These are phyloP conservation scores for Quercus mongolica DNA, from an alignment of 306 rosid species.

Conservation along the genomic window DNA sequence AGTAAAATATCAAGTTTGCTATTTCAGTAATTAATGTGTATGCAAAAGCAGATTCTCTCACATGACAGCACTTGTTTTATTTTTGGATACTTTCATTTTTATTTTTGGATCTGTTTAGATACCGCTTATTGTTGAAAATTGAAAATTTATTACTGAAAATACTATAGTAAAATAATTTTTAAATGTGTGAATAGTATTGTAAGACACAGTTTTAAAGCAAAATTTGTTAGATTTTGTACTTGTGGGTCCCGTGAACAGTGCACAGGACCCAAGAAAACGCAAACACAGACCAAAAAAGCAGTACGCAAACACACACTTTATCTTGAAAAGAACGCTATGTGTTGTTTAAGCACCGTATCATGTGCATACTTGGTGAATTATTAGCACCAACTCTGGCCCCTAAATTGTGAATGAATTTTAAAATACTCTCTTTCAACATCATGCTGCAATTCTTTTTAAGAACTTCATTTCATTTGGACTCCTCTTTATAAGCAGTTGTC, in stretches of 20 bases:
- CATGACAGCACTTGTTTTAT: neutral
- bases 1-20: neutral
- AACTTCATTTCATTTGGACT: neutral
- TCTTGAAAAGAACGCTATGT: neutral
- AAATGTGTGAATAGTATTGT: too few species aligned
- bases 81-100: neutral
- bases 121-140: too few species aligned
- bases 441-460: neutral
- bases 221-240: too few species aligned
- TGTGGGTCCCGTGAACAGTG: accelerated
- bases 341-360: neutral
- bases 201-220: too few species aligned
- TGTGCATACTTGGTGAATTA: neutral
- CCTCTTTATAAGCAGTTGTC: neutral
- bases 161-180: too few species aligned
- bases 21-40: neutral
- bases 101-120: too few species aligned
- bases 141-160: too few species aligned
- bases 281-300: too few species aligned
- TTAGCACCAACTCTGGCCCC: neutral
- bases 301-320: too few species aligned
- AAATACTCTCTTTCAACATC: neutral
- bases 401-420: neutral
- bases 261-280: too few species aligned
- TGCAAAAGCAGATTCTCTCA: neutral